phyloP scores from a whole-genome alignment of 352 stramenopile genomes.

The Phytophthora constricta region DNA sequence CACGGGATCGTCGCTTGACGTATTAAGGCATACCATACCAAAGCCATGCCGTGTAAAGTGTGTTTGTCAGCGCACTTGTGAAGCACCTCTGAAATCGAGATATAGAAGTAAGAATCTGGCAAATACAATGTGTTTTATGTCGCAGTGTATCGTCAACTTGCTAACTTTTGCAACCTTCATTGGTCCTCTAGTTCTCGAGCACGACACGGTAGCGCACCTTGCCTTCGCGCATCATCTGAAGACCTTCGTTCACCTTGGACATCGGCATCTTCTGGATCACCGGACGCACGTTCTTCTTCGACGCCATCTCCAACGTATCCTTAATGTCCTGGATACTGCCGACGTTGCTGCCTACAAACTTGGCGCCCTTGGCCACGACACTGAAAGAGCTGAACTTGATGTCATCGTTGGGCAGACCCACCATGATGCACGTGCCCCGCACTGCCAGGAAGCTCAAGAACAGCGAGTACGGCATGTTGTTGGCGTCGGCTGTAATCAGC shows the following conservation, averaged over 20 bases:
- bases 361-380: conserved; percentile 49
- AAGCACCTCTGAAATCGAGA: too few species aligned
- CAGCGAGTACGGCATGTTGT: not conserved
- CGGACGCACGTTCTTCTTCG: conserved; percentile 69
- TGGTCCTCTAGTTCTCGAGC: conserved; percentile 25
- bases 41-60: too few species aligned
- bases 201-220: conserved; percentile 53
- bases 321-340: conserved; percentile 42
- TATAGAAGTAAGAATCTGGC: too few species aligned
- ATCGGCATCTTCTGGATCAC: conserved; percentile 66
- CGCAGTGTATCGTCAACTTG: too few species aligned
- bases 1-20: too few species aligned
- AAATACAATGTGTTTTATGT: too few species aligned
- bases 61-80: too few species aligned
- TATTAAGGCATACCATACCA: too few species aligned
- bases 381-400: conserved; percentile 61
- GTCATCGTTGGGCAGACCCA: conserved; percentile 70
- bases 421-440: conserved; percentile 65
- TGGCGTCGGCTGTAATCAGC: conserved; percentile 1
- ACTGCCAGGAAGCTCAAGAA: not conserved
- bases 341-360: conserved; percentile 63
- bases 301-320: conserved; percentile 58
- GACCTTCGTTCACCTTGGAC: conserved; percentile 53
- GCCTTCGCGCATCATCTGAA: conserved; percentile 52
- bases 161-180: too few species aligned